A percentile compares a stretch with the other conserved stretches of the same genome.
Evolutionary conservation across 805 yeast species (phyloP).

Genomic region (Lachancea nothofagi): DNA sequence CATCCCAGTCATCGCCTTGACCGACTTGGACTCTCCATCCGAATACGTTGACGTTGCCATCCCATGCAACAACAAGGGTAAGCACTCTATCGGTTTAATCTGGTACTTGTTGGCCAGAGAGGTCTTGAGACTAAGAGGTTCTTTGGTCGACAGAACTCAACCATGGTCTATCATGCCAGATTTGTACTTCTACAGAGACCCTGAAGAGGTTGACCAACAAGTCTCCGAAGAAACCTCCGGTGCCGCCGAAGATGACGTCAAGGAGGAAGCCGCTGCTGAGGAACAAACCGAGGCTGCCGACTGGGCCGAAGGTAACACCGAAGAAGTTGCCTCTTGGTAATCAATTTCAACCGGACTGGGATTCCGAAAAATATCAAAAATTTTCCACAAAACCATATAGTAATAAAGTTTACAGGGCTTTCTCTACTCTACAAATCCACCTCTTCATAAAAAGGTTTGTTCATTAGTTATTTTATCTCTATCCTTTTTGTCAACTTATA

Average conservation of each 20-base stretch:
- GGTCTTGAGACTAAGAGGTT: conserved; percentile 98
- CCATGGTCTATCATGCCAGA: conserved; percentile 99
- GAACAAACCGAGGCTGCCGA: conserved; percentile 60
- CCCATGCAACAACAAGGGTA: conserved; percentile 99
- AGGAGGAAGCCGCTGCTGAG: conserved; percentile 64
- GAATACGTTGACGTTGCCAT: conserved; percentile 99
- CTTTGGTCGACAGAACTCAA: conserved; percentile 91
- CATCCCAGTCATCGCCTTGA: conserved; percentile 99
- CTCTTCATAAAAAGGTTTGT: conserved; percentile 10
- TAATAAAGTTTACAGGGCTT: conserved; percentile 6
- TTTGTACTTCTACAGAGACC: conserved; percentile 99
- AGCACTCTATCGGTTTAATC: conserved; percentile 98
- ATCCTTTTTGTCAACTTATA: conserved; percentile 12
- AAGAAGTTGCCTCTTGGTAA: conserved; percentile 19
- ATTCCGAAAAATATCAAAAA: too few species aligned
- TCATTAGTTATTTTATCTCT: conserved; percentile 12
- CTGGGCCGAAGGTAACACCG: conserved; percentile 48
- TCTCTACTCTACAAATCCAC: conserved; percentile 7
- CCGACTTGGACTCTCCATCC: conserved; percentile 98
- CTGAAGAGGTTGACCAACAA: conserved; percentile 91
- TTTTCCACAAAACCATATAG: neutral
- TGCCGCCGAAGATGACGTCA: conserved; percentile 59
- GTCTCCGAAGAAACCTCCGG: conserved; percentile 64
- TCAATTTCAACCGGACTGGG: conserved; percentile 1
- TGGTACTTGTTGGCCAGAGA: conserved; percentile 99